Base-by-base conservation (phyloP, 306 rosid genomes). In the Pachyrhizus erosus region DNA sequence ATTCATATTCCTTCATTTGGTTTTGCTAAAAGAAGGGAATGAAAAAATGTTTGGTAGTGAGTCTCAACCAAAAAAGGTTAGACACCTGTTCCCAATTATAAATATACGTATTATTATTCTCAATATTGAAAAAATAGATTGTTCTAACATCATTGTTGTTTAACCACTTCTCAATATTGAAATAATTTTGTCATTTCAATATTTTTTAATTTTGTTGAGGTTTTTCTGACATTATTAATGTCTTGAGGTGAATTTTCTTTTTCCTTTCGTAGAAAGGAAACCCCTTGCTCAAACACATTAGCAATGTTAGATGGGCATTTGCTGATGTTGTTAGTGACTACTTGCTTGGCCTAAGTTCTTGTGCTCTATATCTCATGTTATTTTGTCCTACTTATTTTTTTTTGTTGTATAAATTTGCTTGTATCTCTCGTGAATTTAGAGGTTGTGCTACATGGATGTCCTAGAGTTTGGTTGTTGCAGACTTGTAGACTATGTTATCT, bases 321-420 rank as follows among this genome's bases (percentile, higher is more conserved):
- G 96, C 97, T n/a, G 99, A 96, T 89, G 29, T 96, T 79, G 88
- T 84, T 45, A 92, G 98, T 82, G 99, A 96, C 87, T 96, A 86
- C 89, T 82, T 96, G 81, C 96, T 96, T 49, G 97, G 99, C 40
- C 96, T 88, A 76, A 87, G 89, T 88, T 92, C 98, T 7, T 96
- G 97, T 84, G 99, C 98, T 39, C 96, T 96, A 68, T 96, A 96
- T 84, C 78, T 96, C 85, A 96, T 98, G 99, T 96, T 87, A 5
- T 64, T 67, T 85, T 51, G 48, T 23, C 68, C 48, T 66, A 49
- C 42, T 55, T 18, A 7, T 2, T 20, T 52, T 62, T 54, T 21
- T 7, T 40, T 65, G 14, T 26, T 57, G 13, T 31, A 20, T 34
- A 15, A 37, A n/a, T 17, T 68, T 73, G 55, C n/a, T 57, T 65